Conservation (phyloP, 2,329 filamentous ascomycete species). For the Fusarium sp. region DNA sequence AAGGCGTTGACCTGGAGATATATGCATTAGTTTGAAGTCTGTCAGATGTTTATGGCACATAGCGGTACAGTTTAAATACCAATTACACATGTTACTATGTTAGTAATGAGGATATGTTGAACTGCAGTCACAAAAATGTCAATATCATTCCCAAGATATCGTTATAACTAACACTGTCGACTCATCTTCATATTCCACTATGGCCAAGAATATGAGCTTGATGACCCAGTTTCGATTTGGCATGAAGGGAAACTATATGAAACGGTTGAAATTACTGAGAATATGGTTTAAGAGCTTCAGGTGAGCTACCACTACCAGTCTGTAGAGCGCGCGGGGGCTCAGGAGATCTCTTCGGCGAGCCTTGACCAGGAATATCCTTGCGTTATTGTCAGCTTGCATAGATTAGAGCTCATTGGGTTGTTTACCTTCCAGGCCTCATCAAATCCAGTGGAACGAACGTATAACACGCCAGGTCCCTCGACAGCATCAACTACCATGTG, state of each 20-base stretch:
- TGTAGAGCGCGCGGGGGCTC: not conserved
- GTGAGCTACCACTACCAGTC: not conserved
- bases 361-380: not conserved
- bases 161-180: not conserved
- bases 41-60: not conserved
- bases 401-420: not conserved
- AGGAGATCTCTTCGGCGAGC: not conserved
- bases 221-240: not conserved
- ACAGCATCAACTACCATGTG: not conserved
- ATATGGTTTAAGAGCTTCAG: not conserved
- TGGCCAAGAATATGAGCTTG: not conserved
- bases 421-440: not conserved
- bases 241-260: not conserved
- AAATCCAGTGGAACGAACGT: not conserved
- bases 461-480: not conserved
- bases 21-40: conserved; percentile 55
- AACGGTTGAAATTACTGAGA: not conserved
- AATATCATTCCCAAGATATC: too few relatives aligned
- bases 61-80: not conserved
- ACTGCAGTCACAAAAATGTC: too few relatives aligned
- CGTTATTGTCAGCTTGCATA: not conserved
- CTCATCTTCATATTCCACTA: not conserved
- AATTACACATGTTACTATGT: not conserved
- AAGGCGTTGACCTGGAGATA: conserved; percentile 73
- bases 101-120: too few relatives aligned